phyloP scores from a whole-genome alignment of 2,329 filamentous ascomycete species.

The Fusarium nanum region DNA sequence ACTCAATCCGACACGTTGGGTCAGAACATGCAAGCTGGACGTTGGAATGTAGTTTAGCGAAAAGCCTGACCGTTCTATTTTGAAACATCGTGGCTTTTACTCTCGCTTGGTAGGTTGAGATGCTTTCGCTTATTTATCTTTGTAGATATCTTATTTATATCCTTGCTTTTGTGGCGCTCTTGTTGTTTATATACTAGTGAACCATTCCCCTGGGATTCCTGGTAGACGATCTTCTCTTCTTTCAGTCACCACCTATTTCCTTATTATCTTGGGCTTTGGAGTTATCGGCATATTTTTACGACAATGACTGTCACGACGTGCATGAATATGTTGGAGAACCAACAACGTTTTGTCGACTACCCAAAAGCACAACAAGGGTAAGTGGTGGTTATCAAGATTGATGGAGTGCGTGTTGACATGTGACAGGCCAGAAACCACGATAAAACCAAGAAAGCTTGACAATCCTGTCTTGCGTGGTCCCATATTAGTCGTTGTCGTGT shows the following conservation, averaged over 20 bases:
- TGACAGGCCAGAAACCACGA: not conserved
- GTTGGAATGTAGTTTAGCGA: not conserved
- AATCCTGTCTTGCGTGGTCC: slow-evolving; percentile 10
- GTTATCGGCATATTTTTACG: not conserved
- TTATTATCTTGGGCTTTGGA: not conserved
- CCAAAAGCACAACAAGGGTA: slow-evolving; percentile 15
- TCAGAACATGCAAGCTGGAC: slow-evolving; percentile 1
- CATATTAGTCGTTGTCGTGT: not conserved
- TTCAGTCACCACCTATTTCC: not conserved
- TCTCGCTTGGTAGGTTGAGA: not conserved
- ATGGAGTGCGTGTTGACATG: not conserved
- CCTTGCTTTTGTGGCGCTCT: not conserved
- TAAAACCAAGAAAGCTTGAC: slow-evolving; percentile 1
- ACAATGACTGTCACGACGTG: not conserved
- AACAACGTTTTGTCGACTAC: slow-evolving; percentile 6
- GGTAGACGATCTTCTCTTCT: not conserved
- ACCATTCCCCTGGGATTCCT: not conserved
- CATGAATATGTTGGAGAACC: not conserved
- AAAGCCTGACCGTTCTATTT: not conserved
- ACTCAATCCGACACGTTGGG: slow-evolving; percentile 4
- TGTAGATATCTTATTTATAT: not conserved
- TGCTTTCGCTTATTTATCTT: not conserved
- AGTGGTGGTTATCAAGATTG: not conserved
- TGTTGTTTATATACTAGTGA: not conserved
- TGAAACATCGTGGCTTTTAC: not conserved